Percentiles rank a stretch among this genome's conserved stretches.
These are phyloP conservation scores for Sporothrix variecibatus DNA, from an alignment of 2,329 filamentous ascomycete genomes.

Conservation along the genomic window DNA sequence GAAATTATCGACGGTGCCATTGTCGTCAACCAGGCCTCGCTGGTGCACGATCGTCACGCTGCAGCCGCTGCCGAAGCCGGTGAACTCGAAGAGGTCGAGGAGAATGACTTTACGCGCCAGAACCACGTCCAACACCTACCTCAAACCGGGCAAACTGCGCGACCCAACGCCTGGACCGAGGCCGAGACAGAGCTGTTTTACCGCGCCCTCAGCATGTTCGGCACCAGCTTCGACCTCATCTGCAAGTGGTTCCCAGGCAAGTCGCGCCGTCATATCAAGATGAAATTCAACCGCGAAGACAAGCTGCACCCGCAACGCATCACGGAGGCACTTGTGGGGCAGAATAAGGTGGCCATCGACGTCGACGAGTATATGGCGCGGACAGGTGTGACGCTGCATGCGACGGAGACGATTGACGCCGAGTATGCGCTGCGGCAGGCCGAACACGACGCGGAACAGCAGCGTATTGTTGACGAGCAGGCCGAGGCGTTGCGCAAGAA, in stretches of 20 bases:
- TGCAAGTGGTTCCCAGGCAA: slow-evolving; percentile 72
- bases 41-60: slow-evolving; percentile 69
- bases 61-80: slow-evolving; percentile 55
- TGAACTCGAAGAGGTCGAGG: slow-evolving; percentile 66
- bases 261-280: slow-evolving; percentile 73
- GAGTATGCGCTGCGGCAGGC: slow-evolving; percentile 49
- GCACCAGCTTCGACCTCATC: slow-evolving; percentile 82
- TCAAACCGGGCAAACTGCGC: slow-evolving; percentile 60
- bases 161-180: slow-evolving; percentile 70
- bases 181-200: slow-evolving; percentile 76
- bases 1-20: slow-evolving; percentile 72
- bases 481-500: slow-evolving; percentile 51
- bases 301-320: slow-evolving; percentile 64
- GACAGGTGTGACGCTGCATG: slow-evolving; percentile 55
- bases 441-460: slow-evolving; percentile 49
- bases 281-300: slow-evolving; percentile 82
- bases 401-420: slow-evolving; percentile 57
- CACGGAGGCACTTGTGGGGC: slow-evolving; percentile 62
- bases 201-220: slow-evolving; percentile 71
- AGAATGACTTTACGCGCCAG: slow-evolving; percentile 74
- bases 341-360: slow-evolving; percentile 59
- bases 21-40: slow-evolving; percentile 67
- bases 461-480: slow-evolving; percentile 51
- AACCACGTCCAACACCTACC: slow-evolving; percentile 70
- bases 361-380: slow-evolving; percentile 62